Percentiles rank a stretch among this genome's conserved stretches.
These are phyloP conservation scores for Trichocladium antarcticum DNA, from an alignment of 495 filamentous ascomycete species.

Conservation along the genomic window DNA sequence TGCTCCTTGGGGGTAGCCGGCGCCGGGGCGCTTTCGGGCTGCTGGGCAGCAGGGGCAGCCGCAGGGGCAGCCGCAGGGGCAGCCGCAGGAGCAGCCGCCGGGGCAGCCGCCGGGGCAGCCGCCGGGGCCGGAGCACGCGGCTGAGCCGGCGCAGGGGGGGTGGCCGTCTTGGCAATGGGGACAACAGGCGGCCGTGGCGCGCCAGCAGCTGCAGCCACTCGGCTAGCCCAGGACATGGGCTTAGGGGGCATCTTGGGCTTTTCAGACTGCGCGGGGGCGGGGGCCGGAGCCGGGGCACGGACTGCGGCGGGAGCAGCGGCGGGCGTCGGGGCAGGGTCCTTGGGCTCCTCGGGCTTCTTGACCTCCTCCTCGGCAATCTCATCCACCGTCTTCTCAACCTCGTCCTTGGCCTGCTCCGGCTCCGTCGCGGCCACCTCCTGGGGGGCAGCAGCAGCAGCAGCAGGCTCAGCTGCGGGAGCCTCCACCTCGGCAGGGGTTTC, in stretches of 20 bases:
- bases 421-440: constrained; percentile 39
- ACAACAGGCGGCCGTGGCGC: constrained; percentile 36
- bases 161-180: constrained; percentile 36
- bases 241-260: constrained; percentile 37
- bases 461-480: constrained; percentile 27
- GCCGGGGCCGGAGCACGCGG: constrained; percentile 24
- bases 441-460: constrained; percentile 35
- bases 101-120: constrained; percentile 13
- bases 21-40: constrained; percentile 22
- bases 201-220: constrained; percentile 43
- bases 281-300: constrained; percentile 29
- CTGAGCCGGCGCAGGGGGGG: constrained; percentile 30
- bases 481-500: constrained; percentile 32
- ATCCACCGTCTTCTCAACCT: constrained; percentile 30
- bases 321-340: constrained; percentile 50
- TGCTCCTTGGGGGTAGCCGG: constrained; percentile 33
- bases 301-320: constrained; percentile 35
- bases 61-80: constrained; percentile 24
- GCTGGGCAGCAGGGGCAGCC: constrained; percentile 30
- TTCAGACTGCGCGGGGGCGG: constrained; percentile 31
- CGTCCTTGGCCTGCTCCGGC: constrained; percentile 26
- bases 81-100: too few relatives aligned
- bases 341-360: constrained; percentile 46
- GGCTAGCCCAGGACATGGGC: constrained; percentile 86
- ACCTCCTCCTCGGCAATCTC: constrained; percentile 39